phyloP scores from a whole-genome alignment of 352 stramenopile genomes.

The Nothophytophthora sp. region DNA sequence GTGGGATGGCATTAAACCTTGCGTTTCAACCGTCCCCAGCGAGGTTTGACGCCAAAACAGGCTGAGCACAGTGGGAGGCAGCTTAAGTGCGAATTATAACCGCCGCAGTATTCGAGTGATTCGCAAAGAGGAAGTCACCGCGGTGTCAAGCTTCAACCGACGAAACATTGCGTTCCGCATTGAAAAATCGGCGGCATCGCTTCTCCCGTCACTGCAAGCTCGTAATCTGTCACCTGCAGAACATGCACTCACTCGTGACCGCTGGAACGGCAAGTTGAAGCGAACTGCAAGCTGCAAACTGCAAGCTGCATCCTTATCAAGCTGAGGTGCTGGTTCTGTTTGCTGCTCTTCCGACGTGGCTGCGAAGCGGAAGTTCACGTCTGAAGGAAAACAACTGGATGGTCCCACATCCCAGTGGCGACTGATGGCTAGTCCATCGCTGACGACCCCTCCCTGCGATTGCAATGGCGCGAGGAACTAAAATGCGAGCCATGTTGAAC shows the following conservation, averaged over 20 bases:
- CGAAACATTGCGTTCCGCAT: slow-evolving; percentile 16
- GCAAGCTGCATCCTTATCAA: background rate
- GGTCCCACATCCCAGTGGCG: too few relatives aligned
- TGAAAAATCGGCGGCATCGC: slow-evolving; percentile 9
- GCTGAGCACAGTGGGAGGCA: too few relatives aligned
- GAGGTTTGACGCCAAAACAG: too few relatives aligned
- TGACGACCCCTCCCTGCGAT: background rate
- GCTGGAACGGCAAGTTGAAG: slow-evolving; percentile 21
- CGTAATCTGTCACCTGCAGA: too few relatives aligned
- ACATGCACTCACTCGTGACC: too few relatives aligned
- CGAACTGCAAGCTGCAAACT: slow-evolving; percentile 19
- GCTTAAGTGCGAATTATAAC: slow-evolving; percentile 20
- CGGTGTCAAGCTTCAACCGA: background rate
- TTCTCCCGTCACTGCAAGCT: too few relatives aligned
- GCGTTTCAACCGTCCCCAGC: slow-evolving; percentile 20
- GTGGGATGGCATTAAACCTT: slow-evolving; percentile 6
- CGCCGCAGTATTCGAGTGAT: slow-evolving; percentile 16
- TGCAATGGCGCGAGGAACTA: too few relatives aligned
- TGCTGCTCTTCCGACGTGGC: background rate
- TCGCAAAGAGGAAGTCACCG: slow-evolving; percentile 26
- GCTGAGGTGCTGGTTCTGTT: background rate
- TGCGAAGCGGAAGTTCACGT: slow-evolving; percentile 23
- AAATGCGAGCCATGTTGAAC: background rate
- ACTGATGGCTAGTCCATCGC: background rate
- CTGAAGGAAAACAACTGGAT: slow-evolving; percentile 20